Base-by-base conservation (phyloP, 73 alveolate species). In the Paramecium sexaurelia region DNA sequence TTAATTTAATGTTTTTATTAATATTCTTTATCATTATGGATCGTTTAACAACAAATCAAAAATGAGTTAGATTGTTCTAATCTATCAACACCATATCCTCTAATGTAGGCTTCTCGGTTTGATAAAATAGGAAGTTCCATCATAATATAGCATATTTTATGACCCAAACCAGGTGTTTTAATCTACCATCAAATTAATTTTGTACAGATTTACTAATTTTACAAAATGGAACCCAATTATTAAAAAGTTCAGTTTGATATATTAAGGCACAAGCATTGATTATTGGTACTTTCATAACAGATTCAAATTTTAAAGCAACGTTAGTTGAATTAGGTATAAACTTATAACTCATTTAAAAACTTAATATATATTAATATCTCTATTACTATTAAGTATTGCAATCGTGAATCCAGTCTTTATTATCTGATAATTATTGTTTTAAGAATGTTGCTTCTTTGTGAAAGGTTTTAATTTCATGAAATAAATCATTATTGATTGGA, bases 161-260 rank as follows among this genome's bases (percentile, higher is more conserved):
- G 90, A 39, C 89, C 93, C 0, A 68, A 36, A 37, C 39, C 8
- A 1, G 61, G 37, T 47, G 41, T 9, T 8, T 88, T 41, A 5
- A 40, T 22, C 82, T 39, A 22, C 1, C 0, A 55, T 78, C 41
- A 5, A 6, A 8, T 5, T 33, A 33, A 13, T 24, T 19, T 26
- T 20, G 3, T 86, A 86, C 88, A 6, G 71, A n/a, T n/a, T 86
- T 43, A 5, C 73, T 39, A 3, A 36, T 36, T 22, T 87, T 69
- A 69, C 92, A 88, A 57, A 88, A 71, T 7, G 89, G 93, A 15
- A 88, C 68, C 71, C 91, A 69, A 9, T 69, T 26, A 19, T 88
- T 69, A 22, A 69, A 41, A 19, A 69, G 55, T 43, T 88, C 85
- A 68, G 55, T 41, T 33, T 69, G 27, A 88, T 71, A 88, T 2